A percentile compares a stretch with the other conserved stretches of the same genome.
These are phyloP conservation scores for Pneumocystis sp. DNA, from an alignment of 1,139 yeast genomes.

Conservation along the genomic window DNA sequence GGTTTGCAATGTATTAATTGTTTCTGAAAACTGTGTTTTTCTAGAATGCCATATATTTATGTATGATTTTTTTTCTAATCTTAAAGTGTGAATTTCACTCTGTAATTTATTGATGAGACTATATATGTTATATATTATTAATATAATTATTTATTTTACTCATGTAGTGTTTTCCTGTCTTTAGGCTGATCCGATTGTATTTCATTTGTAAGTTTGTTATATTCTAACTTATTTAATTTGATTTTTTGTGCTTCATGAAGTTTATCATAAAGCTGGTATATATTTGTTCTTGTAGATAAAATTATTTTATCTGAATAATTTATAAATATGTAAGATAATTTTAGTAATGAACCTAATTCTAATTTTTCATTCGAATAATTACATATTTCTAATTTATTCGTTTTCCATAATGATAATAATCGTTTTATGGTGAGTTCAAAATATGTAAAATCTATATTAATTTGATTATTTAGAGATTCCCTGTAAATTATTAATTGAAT, in stretches of 20 bases:
- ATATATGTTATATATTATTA: background rate
- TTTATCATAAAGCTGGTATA: background rate
- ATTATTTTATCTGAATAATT: background rate
- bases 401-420: background rate
- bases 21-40: constrained; percentile 17
- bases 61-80: constrained; percentile 16
- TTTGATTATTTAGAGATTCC: background rate
- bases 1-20: constrained; percentile 17
- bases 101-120: constrained; percentile 15
- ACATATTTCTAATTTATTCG: background rate
- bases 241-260: constrained; percentile 18
- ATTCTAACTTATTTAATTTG: constrained; percentile 20
- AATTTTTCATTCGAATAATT: background rate
- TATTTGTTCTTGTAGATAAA: background rate
- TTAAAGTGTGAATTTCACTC: constrained; percentile 20
- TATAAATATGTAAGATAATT: background rate
- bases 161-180: constrained; percentile 18
- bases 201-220: constrained; percentile 19
- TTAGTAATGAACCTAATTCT: background rate
- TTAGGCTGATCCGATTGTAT: constrained; percentile 18
- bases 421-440: constrained; percentile 1
- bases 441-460: background rate
- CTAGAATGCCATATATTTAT: constrained; percentile 19
- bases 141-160: constrained; percentile 1
- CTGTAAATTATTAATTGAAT: background rate